A percentile compares a stretch with the other conserved stretches of the same genome.
These are phyloP conservation scores for Termitomyces sp. DNA, from an alignment of 768 basidiomycete genomes.

Conservation along the genomic window DNA sequence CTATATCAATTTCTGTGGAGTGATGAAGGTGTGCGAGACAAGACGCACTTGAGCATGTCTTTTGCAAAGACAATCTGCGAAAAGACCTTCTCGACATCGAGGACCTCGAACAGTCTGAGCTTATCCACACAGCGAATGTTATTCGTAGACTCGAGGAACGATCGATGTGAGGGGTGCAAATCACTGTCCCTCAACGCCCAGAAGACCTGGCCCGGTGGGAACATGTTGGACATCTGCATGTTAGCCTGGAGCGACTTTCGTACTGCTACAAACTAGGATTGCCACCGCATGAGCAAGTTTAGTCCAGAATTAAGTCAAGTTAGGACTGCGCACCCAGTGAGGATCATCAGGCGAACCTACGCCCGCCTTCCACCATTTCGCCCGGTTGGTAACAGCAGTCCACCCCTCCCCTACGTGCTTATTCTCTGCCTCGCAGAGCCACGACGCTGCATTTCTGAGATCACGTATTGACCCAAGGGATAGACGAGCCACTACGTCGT, in stretches of 20 bases:
- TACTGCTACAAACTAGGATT: slow-evolving; percentile 61
- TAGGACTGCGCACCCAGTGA: slow-evolving; percentile 38
- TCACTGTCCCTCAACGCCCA: slow-evolving; percentile 77
- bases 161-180: slow-evolving; percentile 53
- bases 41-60: slow-evolving; percentile 72
- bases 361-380: slow-evolving; percentile 57
- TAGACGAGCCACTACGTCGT: slow-evolving; percentile 74
- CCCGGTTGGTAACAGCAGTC: slow-evolving; percentile 37
- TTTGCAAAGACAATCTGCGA: slow-evolving; percentile 75
- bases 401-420: slow-evolving; percentile 48
- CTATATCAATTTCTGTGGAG: background rate
- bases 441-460: slow-evolving; percentile 65
- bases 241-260: slow-evolving; percentile 84
- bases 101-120: slow-evolving; percentile 70
- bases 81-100: slow-evolving; percentile 73
- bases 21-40: background rate
- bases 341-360: slow-evolving; percentile 47
- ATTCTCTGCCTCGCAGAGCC: slow-evolving; percentile 70
- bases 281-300: background rate
- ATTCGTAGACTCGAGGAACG: slow-evolving; percentile 16
- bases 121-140: slow-evolving; percentile 33
- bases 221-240: slow-evolving; percentile 69
- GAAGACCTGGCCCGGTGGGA: slow-evolving; percentile 71
- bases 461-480: slow-evolving; percentile 76
- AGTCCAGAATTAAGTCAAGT: background rate